Base-by-base conservation (phyloP, 1,139 yeast species). In the Schizosaccharomyces versatilis region DNA sequence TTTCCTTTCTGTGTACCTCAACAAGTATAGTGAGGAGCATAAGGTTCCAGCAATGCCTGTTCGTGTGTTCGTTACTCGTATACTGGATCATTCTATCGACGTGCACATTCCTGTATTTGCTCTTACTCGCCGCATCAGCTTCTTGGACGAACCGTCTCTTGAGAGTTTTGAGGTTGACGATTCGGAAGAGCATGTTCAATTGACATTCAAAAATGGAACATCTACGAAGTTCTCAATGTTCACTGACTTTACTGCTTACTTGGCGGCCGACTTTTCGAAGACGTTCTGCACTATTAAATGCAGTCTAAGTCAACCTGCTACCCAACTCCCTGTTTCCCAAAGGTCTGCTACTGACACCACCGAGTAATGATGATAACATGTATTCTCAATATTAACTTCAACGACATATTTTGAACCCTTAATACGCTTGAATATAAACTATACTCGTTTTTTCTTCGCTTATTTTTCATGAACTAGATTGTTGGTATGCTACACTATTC, bases 251-350 rank as follows among this genome's bases (percentile, higher is more conserved):
- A 24, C 32, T 24, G 32, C 32, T 24, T 24, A 44, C 38, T 9
- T 44, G 14, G 19, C 19, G 10, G 19, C 49, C 32, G 49, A 44
- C 32, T 44, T 19, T 38, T 17, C 38, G 10, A 32, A 36, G 5
- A 44, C 49, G 10, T 44, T 44, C 32, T 44, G 19, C 32, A 14
- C 6, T 7, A 32, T 44, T 7, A 24, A 39, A 36, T 47, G 32
- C 39, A 36, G 15, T 42, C 53, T 14, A 58, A n/a, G n/a, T 54
- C 47, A 6, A 49, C 32, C 32, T 24, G 32, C 5, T 24, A 24
- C 32, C 32, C 5, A 24, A 24, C 32, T 24, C 32, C 32, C 32
- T 24, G 32, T 3, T 24, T 3, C 2, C 32, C 32, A 24, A 24
- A 24, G 5, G 32, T 24, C 32, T 24, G 32, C 5, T 24, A 24